Conservation (phyloP, 2,329 filamentous ascomycete species). For the Botrytis deweyae region DNA sequence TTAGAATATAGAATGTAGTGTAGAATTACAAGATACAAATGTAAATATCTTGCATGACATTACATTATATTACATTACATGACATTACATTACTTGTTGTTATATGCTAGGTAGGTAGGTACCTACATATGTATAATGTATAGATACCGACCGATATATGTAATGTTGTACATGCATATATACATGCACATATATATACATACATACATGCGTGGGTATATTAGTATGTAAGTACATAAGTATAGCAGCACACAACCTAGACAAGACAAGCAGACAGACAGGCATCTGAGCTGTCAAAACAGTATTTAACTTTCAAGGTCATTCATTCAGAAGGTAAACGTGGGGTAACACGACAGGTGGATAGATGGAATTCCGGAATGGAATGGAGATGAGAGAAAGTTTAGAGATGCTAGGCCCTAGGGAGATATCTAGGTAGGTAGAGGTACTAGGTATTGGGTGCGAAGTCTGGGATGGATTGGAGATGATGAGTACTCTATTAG, state of each 20-base stretch:
- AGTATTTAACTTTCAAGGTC: background rate
- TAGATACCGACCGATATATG: background rate
- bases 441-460: background rate
- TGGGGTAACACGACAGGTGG: conserved; percentile 1
- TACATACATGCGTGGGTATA: no score
- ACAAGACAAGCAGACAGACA: background rate
- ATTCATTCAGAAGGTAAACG: background rate
- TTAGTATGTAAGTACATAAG: background rate
- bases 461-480: background rate
- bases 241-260: background rate
- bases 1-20: no score
- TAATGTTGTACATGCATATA: background rate
- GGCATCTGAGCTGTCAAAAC: background rate
- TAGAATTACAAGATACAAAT: background rate
- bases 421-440: background rate
- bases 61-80: no score
- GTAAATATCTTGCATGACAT: background rate
- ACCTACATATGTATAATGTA: background rate
- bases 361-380: background rate
- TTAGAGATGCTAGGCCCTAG: no score
- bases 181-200: background rate
- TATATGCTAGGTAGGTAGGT: background rate
- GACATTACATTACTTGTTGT: background rate
- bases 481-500: background rate
- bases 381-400: background rate